Evolutionary conservation across 2,329 filamentous ascomycete genomes (phyloP), one percentile per base, ranked within the genome.

Genomic region (Calonectria fujianensis): DNA sequence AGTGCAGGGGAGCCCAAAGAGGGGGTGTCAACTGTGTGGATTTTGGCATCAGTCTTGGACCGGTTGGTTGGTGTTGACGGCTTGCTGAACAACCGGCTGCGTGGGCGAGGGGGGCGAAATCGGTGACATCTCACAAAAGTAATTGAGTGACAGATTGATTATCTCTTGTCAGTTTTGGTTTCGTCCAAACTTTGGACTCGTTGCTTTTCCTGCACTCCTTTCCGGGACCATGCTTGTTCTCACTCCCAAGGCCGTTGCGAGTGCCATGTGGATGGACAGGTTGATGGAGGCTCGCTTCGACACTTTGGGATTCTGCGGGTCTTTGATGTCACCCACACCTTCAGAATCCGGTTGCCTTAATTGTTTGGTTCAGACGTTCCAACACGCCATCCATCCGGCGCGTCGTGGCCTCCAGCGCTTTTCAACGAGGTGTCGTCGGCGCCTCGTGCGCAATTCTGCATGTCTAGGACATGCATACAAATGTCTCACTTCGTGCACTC

Each of bases 401-500:
- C 35, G 57, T 72, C 71, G 41, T 51, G 69, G 39, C 64, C 66
- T 73, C 39, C 54, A 45, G 63, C 64, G 70, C n/a, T 24, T 72
- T 77, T 78, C 75, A 78, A 75, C 73, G 74, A 77, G 73, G 76
- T 66, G 74, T 79, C 75, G 78, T 80, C 52, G 63, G 41, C 52
- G 50, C 72, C 59, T 70, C 54, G 48, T 78, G 76, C 70, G 65
- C 72, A 65, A 59, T 76, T 76, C 79, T 83, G 81, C 78, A 81
- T 83, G 83, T 85, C 84, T 79, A 1, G 76, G 82, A 83, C 82
- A 82, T 83, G 79, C 82, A 80, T 78, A 74, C 76, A 78, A 79
- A 82, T 86, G 85, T 86, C 85, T 86, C 80, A 83, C 80, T 83
- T 75, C 66, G 67, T 75, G 64, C 73, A 74, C 81, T 84, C 84